These are phyloP conservation scores for Eruca vesicaria DNA, from an alignment of 441 rosid genomes.

Conservation along the genomic window DNA sequence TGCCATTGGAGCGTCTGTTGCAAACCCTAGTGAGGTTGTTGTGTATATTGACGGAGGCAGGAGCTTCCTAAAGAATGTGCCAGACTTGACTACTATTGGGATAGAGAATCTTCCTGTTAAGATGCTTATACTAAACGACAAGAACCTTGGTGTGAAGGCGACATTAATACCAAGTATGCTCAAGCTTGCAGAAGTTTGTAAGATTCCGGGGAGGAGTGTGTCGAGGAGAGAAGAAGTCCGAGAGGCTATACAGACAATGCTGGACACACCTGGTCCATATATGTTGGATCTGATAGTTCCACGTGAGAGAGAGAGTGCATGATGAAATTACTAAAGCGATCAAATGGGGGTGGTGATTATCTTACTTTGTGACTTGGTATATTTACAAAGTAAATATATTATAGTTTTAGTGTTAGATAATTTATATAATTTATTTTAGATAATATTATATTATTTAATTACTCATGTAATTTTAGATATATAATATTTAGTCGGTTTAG, in stretches of 20 bases:
- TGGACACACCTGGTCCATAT: conserved; percentile 88
- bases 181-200: conserved; percentile 76
- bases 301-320: conserved; percentile 41
- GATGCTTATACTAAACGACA: conserved; percentile 74
- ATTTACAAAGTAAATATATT: no score
- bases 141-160: conserved; percentile 76
- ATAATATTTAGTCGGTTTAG: no score
- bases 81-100: conserved; percentile 80
- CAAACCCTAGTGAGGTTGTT: conserved; percentile 69
- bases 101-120: conserved; percentile 81
- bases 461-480: no score
- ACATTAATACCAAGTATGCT: conserved; percentile 76
- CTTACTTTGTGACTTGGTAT: not conserved
- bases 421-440: no score
- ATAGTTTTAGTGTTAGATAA: no score
- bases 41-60: conserved; percentile 98
- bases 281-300: conserved; percentile 83
- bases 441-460: no score
- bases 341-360: not conserved
- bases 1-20: conserved; percentile 94
- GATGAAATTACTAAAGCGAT: not conserved
- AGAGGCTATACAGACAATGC: conserved; percentile 76
- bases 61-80: conserved; percentile 86
- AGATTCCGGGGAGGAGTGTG: conserved; percentile 82
- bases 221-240: conserved; percentile 56